Percentiles rank a stretch among this genome's conserved stretches.
phyloP scores from a whole-genome alignment of 2,329 filamentous ascomycete species.

The Rhexocercosporidium sp. region DNA sequence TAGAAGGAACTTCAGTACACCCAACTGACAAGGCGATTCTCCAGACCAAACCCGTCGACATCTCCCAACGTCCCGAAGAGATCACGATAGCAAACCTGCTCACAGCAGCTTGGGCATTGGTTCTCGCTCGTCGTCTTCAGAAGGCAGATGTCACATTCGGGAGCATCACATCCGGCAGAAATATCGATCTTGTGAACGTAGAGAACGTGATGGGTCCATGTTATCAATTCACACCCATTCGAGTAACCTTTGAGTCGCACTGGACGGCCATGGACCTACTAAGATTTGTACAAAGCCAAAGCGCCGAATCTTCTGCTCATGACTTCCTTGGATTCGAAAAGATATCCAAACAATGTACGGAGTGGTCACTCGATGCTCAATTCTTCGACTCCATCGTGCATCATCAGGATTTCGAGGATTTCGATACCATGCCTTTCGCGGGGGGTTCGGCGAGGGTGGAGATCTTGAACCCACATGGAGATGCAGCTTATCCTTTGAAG shows the following conservation, averaged over 20 bases:
- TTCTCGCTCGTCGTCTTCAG: constrained; percentile 45
- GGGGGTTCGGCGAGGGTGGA: constrained; percentile 40
- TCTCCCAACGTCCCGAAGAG: constrained; percentile 40
- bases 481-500: constrained; percentile 50
- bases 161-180: constrained; percentile 49
- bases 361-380: constrained; percentile 32
- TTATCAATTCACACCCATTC: constrained; percentile 51
- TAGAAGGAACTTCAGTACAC: constrained; percentile 23
- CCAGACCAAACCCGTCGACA: constrained; percentile 37
- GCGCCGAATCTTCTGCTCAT: constrained; percentile 38
- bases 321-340: constrained; percentile 45
- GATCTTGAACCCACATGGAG: constrained; percentile 45
- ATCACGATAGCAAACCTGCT: constrained; percentile 50
- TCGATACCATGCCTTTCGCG: constrained; percentile 50
- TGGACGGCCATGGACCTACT: constrained; percentile 45
- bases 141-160: constrained; percentile 49
- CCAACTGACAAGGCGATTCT: constrained; percentile 40
- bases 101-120: constrained; percentile 50
- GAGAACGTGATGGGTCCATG: constrained; percentile 51
- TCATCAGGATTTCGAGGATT: constrained; percentile 40
- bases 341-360: constrained; percentile 44
- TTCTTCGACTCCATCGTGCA: constrained; percentile 24
- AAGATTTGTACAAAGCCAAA: constrained; percentile 43
- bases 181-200: constrained; percentile 44
- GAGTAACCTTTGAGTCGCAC: constrained; percentile 44